phyloP scores from a whole-genome alignment of 2,329 filamentous ascomycete genomes.

The Paecilomyces sp. region DNA sequence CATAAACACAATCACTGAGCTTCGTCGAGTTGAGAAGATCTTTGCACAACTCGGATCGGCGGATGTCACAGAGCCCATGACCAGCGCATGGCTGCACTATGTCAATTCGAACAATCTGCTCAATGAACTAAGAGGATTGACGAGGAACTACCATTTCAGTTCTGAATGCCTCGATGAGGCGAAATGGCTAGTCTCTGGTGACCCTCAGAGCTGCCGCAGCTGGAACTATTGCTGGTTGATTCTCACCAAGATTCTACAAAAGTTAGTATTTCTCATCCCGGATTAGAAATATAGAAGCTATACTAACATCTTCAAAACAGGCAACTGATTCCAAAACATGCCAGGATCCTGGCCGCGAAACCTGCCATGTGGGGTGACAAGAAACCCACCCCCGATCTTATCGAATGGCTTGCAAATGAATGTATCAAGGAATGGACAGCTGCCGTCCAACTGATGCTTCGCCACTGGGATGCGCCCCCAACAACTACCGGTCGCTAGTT shows the following conservation, averaged over 20 bases:
- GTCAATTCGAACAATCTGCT: conserved; percentile 64
- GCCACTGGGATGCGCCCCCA: conserved; percentile 60
- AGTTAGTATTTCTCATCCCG: conserved; percentile 41
- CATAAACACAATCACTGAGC: conserved; percentile 66
- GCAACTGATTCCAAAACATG: conserved; percentile 55
- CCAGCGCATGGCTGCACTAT: conserved; percentile 63
- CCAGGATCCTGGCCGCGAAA: conserved; percentile 53
- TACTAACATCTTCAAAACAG: conserved; percentile 26
- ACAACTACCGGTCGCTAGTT: conserved; percentile 28
- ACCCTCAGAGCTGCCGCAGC: conserved; percentile 60
- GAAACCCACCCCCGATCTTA: conserved; percentile 49
- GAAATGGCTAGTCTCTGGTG: conserved; percentile 54
- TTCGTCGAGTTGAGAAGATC: conserved; percentile 63
- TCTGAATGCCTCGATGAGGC: conserved; percentile 60
- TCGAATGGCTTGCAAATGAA: conserved; percentile 52
- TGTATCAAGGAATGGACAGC: conserved; percentile 62
- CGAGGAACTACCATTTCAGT: conserved; percentile 60
- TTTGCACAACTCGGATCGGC: conserved; percentile 53
- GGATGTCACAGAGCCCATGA: conserved; percentile 61
- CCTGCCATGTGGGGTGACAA: conserved; percentile 64
- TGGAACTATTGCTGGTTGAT: conserved; percentile 74
- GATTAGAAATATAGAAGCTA: background rate
- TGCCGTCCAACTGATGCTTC: conserved; percentile 59
- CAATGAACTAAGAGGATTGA: conserved; percentile 62
- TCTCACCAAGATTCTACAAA: conserved; percentile 57